Conservation (phyloP, 23 red algal species). For the Gracilariopsis chorda region DNA sequence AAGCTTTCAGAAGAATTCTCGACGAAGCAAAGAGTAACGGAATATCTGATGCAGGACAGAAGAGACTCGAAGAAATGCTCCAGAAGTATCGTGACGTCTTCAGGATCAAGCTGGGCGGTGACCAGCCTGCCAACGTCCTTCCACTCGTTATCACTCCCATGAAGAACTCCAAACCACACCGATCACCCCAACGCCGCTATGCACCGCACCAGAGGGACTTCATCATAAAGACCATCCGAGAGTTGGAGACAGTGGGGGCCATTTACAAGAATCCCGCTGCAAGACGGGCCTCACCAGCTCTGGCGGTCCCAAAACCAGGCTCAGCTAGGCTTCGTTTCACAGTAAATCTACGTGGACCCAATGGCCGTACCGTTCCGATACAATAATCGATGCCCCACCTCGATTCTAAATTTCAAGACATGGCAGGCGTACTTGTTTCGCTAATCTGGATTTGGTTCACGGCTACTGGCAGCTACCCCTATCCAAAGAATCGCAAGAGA, state of each 20-base stretch:
- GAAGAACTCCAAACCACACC: background rate
- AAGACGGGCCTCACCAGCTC: conserved; percentile 19
- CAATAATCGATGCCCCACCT: too few relatives aligned
- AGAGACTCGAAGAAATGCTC: too few relatives aligned
- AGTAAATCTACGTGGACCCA: conserved; percentile 4
- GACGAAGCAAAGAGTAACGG: too few relatives aligned
- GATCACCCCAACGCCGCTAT: background rate
- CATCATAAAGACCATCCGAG: background rate
- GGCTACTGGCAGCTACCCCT: too few relatives aligned
- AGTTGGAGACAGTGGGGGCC: background rate
- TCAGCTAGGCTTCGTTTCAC: conserved; percentile 17
- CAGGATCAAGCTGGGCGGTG: background rate
- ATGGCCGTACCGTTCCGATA: too few relatives aligned
- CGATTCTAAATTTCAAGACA: too few relatives aligned
- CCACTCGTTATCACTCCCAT: background rate
- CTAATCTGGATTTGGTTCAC: too few relatives aligned
- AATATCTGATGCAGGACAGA: too few relatives aligned
- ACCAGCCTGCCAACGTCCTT: background rate
- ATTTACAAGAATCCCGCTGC: conserved; percentile 4
- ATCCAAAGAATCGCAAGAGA: too few relatives aligned
- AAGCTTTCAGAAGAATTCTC: too few relatives aligned
- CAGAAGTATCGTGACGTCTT: too few relatives aligned
- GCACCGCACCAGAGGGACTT: background rate
- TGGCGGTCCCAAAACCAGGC: conserved; percentile 32
- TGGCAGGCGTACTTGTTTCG: too few relatives aligned